Base-by-base conservation (phyloP, 139 green algal genomes). In the Tetradesmus obliquus region DNA sequence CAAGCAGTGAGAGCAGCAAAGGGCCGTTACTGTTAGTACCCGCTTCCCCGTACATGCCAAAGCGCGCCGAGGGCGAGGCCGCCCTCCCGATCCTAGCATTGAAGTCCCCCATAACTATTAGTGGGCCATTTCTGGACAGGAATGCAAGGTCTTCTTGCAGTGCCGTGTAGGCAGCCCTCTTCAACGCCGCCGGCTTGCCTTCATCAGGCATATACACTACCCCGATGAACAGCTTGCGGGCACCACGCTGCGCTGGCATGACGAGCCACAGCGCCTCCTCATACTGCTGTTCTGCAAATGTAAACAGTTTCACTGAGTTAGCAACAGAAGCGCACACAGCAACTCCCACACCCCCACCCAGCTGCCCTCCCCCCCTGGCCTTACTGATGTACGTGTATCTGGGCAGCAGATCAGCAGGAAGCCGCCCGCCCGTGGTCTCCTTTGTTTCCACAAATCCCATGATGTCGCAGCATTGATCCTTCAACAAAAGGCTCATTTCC, bases 171-270 rank as follows among this genome's bases (percentile, higher is more conserved):
- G 74, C 74, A 51, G 74, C 19, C 13, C 74, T 12, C 45, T n/a
- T 20, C 74, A 54, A n/a, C 45, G 15, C 74, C 45, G 74, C 74
- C 19, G 74, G 13, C 19, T 82, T 82, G 12, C 13, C 9, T 8
- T 82, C 74, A 82, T 82, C 74, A 54, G 74, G 19, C 74, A 82
- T 82, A n/a, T 82, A 82, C 74, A 82, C 74, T 54, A 82, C 19
- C 17, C 74, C 74, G 12, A 82, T n/a, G 17, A 24, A 82, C 19
- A 51, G 74, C 74, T 82, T 82, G 74, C 19, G 74, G 15, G 74
- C 19, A 51, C 74, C 8, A 20, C 74, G 8, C 12, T n/a, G 32
- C 15, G 20, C 20, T n/a, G 32, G 74, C 74, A 24, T 20, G 13
- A 82, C 74, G 8, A 82, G 45, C 74, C 74, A 82, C 13, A 53